Percentiles rank a stretch among this genome's conserved stretches.
These are phyloP conservation scores for Xylaria sp. DNA, from an alignment of 2,329 filamentous ascomycete species.

Conservation along the genomic window DNA sequence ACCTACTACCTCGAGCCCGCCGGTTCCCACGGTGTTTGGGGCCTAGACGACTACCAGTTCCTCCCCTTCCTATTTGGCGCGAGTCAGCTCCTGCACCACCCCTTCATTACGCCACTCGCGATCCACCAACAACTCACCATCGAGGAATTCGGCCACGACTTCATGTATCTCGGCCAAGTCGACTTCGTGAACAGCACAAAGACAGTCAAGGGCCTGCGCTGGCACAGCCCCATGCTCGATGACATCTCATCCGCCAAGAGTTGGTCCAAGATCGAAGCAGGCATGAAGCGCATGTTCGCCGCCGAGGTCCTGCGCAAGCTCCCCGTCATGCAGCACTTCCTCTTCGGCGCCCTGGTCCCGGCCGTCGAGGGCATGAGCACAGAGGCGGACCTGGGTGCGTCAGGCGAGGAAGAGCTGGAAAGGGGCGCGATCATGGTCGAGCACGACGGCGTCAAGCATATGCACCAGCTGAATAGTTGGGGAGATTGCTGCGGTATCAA, in stretches of 20 bases:
- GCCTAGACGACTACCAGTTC: slow-evolving; percentile 95
- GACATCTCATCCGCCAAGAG: slow-evolving; percentile 87
- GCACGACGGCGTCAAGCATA: slow-evolving; percentile 61
- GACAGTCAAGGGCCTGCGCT: slow-evolving; percentile 86
- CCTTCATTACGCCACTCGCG: slow-evolving; percentile 67
- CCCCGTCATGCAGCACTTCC: slow-evolving; percentile 97
- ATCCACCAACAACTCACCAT: slow-evolving; percentile 87
- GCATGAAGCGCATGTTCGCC: slow-evolving; percentile 96
- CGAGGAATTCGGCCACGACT: slow-evolving; percentile 79
- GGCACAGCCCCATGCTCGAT: slow-evolving; percentile 98
- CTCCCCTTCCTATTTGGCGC: slow-evolving; percentile 93
- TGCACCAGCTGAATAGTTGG: slow-evolving; percentile 70
- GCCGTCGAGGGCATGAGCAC: slow-evolving; percentile 76
- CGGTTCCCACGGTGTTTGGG: slow-evolving; percentile 96
- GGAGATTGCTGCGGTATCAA: slow-evolving; percentile 98
- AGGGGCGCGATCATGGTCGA: slow-evolving; percentile 58
- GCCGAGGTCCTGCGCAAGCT: slow-evolving; percentile 88
- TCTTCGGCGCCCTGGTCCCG: slow-evolving; percentile 82
- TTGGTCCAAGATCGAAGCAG: slow-evolving; percentile 88
- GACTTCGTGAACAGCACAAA: slow-evolving; percentile 94
- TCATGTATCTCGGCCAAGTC: slow-evolving; percentile 87
- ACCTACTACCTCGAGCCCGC: slow-evolving; percentile 97
- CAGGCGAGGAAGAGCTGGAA: slow-evolving; percentile 44
- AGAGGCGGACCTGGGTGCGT: slow-evolving; percentile 47
- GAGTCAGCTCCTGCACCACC: slow-evolving; percentile 80